These are phyloP conservation scores for Ogataea thermomethanolica DNA, from an alignment of 805 yeast genomes.

Conservation along the genomic window DNA sequence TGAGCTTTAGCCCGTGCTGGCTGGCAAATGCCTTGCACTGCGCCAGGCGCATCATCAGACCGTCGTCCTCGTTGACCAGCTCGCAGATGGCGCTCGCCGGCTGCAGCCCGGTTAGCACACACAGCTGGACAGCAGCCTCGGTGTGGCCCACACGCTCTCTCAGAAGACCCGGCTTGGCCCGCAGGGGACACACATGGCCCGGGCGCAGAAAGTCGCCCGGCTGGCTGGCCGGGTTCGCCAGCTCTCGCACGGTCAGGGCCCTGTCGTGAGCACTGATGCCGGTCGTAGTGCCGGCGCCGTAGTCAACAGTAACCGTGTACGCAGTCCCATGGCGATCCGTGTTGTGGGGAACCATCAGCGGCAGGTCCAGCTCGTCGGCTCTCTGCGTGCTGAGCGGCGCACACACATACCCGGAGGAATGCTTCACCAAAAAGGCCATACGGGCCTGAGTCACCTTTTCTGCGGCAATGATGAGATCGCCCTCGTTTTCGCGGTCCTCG, in stretches of 20 bases:
- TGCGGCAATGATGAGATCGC: conserved; percentile 95
- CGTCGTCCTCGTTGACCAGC: conserved; percentile 88
- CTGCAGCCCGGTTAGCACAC: conserved; percentile 67
- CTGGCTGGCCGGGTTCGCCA: conserved; percentile 58
- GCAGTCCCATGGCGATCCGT: conserved; percentile 95
- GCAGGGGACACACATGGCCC: conserved; percentile 89
- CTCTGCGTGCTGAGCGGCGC: conserved; percentile 75
- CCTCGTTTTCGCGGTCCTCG: conserved; percentile 94
- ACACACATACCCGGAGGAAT: conserved; percentile 90
- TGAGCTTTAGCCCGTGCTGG: conserved; percentile 59
- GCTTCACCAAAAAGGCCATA: conserved; percentile 91
- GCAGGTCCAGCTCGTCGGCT: conserved; percentile 79
- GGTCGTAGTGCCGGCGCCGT: conserved; percentile 85
- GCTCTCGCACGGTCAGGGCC: conserved; percentile 69
- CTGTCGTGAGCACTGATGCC: conserved; percentile 96
- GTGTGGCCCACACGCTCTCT: conserved; percentile 89
- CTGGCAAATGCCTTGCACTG: conserved; percentile 75
- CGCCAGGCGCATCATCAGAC: conserved; percentile 89
- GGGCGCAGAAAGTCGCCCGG: conserved; percentile 80
- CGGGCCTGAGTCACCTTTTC: conserved; percentile 69
- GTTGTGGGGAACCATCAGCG: conserved; percentile 62
- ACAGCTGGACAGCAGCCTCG: conserved; percentile 91
- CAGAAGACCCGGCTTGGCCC: conserved; percentile 86
- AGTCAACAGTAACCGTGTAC: conserved; percentile 90
- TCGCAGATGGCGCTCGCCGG: conserved; percentile 95